These are phyloP conservation scores for Didymellaceae sp. DNA, from an alignment of 2,329 filamentous ascomycete species.

Conservation along the genomic window DNA sequence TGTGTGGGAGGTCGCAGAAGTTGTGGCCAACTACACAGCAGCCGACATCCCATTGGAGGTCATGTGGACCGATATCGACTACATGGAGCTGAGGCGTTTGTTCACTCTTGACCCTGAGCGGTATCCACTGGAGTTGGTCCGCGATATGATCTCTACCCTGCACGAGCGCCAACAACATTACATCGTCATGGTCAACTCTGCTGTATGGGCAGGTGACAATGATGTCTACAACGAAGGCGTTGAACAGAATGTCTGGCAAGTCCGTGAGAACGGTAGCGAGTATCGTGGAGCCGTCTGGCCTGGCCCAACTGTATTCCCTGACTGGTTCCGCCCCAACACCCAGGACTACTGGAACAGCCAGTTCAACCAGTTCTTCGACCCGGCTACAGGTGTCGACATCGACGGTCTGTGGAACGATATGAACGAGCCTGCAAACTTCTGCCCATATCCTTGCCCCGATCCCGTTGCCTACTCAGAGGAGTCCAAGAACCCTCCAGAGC, in stretches of 20 bases:
- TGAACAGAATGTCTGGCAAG: constrained; percentile 61
- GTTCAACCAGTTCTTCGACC: constrained; percentile 70
- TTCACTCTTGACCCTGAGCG: constrained; percentile 71
- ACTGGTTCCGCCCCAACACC: constrained; percentile 74
- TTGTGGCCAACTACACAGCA: constrained; percentile 70
- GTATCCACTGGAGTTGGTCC: constrained; percentile 67
- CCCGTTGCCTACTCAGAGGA: constrained; percentile 48
- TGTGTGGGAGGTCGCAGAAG: constrained; percentile 68
- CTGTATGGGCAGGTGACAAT: constrained; percentile 58
- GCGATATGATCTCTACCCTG: constrained; percentile 69
- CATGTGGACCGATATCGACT: constrained; percentile 77
- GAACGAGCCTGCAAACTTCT: constrained; percentile 48
- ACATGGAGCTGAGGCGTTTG: constrained; percentile 66
- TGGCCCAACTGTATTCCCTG: constrained; percentile 73
- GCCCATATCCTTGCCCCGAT: constrained; percentile 55
- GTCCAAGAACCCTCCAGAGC: constrained; percentile 64
- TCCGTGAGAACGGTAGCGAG: constrained; percentile 60
- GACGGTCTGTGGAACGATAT: constrained; percentile 69
- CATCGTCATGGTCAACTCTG: constrained; percentile 80
- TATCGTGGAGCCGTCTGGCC: constrained; percentile 77
- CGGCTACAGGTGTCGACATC: constrained; percentile 71
- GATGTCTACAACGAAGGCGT: constrained; percentile 67
- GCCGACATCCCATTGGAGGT: constrained; percentile 66
- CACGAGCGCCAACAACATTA: constrained; percentile 73
- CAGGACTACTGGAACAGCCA: constrained; percentile 73